These are phyloP conservation scores for Polygonum aviculare DNA, from an alignment of 148 eudicot species.

Conservation along the genomic window DNA sequence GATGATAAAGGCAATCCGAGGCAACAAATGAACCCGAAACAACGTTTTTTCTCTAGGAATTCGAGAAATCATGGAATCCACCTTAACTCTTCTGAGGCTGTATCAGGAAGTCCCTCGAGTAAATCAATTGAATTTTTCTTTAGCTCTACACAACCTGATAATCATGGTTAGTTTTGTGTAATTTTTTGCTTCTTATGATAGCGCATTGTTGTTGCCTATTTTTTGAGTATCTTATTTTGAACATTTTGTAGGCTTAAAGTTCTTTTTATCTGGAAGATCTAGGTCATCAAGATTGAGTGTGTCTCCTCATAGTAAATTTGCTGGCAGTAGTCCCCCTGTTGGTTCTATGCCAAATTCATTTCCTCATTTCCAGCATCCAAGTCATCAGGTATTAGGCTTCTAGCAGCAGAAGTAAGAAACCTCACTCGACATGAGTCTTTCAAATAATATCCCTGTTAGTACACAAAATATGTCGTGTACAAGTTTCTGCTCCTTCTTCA, in stretches of 20 bases:
- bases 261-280: slow-evolving; percentile 27
- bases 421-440: no score
- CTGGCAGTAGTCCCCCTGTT: slow-evolving; percentile 73
- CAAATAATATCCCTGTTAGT: no score
- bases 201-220: neutral
- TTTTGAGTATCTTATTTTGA: neutral
- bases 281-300: slow-evolving; percentile 75
- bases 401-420: no score
- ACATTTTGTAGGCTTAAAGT: neutral
- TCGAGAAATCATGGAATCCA: slow-evolving; percentile 52
- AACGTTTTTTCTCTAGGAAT: slow-evolving; percentile 59
- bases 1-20: slow-evolving; percentile 41
- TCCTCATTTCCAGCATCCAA: slow-evolving; percentile 94
- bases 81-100: slow-evolving; percentile 37
- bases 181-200: neutral
- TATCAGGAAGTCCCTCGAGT: slow-evolving; percentile 91
- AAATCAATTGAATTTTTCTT: slow-evolving; percentile 83
- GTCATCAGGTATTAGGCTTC: no score
- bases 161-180: slow-evolving; percentile 33
- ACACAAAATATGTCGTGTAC: no score
- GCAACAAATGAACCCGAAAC: slow-evolving; percentile 46
- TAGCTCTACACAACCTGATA: slow-evolving; percentile 94
- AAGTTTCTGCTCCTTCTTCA: no score
- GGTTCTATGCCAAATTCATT: slow-evolving; percentile 82
- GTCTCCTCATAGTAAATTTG: slow-evolving; percentile 56